phyloP scores from a whole-genome alignment of 2,329 filamentous ascomycete genomes.

The Neofusicoccum ribis region DNA sequence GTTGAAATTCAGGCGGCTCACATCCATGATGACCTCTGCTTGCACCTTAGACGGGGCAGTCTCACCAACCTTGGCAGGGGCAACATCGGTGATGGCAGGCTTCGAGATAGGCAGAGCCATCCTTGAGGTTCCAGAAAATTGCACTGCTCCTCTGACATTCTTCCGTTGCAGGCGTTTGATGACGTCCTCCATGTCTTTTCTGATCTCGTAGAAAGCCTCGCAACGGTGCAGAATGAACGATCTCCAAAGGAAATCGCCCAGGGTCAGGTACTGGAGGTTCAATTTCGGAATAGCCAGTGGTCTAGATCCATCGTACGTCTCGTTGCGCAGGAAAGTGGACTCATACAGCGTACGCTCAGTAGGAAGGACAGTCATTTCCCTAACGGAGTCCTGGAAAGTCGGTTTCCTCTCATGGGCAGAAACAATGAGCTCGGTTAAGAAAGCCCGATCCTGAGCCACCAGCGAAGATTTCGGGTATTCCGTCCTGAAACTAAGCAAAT shows the following conservation, averaged over 20 bases:
- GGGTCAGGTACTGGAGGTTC: constrained; percentile 91
- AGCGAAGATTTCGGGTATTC: constrained; percentile 73
- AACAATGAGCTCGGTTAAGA: constrained; percentile 71
- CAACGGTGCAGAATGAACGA: constrained; percentile 85
- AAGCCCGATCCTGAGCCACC: constrained; percentile 63
- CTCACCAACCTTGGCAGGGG: constrained; percentile 79
- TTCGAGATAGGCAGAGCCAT: constrained; percentile 89
- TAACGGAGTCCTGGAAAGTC: constrained; percentile 78
- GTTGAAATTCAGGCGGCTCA: constrained; percentile 73
- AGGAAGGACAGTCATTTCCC: constrained; percentile 73
- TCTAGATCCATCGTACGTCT: constrained; percentile 81
- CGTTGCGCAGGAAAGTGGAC: constrained; percentile 72
- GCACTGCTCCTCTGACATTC: constrained; percentile 43
- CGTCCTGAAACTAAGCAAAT: constrained; percentile 73
- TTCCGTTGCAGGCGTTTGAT: constrained; percentile 76
- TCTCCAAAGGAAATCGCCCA: constrained; percentile 96
- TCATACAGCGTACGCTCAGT: constrained; percentile 84
- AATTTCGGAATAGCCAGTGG: constrained; percentile 91
- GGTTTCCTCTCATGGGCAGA: constrained; percentile 73
- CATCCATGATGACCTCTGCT: constrained; percentile 82
- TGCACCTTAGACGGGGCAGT: constrained; percentile 79
- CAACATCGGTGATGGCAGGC: constrained; percentile 82
- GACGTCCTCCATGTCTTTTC: constrained; percentile 83
- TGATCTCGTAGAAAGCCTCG: constrained; percentile 91
- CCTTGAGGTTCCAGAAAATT: constrained; percentile 81